These are phyloP conservation scores for Phellinidium pouzarii DNA, from an alignment of 1,284 basidiomycete genomes.

Conservation along the genomic window DNA sequence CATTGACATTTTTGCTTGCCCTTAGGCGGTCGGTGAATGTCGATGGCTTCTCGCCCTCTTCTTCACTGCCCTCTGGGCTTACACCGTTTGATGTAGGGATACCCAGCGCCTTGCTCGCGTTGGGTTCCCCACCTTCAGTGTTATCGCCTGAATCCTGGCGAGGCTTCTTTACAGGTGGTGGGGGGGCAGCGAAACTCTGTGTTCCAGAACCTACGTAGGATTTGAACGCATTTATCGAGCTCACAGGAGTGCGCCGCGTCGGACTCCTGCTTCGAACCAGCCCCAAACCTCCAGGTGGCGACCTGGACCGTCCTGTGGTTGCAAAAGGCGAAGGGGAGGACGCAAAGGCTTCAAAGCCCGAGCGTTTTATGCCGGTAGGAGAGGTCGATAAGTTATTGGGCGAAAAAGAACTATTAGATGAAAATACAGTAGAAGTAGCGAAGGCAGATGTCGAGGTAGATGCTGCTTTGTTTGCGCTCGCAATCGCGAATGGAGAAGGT, in stretches of 20 bases:
- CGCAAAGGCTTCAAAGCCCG: conserved; percentile 60
- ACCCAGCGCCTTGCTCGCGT: background rate
- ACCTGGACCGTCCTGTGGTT: conserved; percentile 41
- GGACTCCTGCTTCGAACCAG: conserved; percentile 46
- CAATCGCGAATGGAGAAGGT: conserved; percentile 15
- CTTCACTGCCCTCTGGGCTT: conserved; percentile 24
- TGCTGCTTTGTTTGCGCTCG: conserved; percentile 5
- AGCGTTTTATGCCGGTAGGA: conserved; percentile 38
- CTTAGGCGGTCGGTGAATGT: conserved; percentile 59
- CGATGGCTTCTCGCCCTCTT: conserved; percentile 28
- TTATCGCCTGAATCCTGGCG: conserved; percentile 18
- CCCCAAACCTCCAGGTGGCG: conserved; percentile 28
- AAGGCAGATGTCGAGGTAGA: conserved; percentile 7
- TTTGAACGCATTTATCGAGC: conserved; percentile 48
- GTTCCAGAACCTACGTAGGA: conserved; percentile 46
- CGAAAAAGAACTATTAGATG: conserved; percentile 27
- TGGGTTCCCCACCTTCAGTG: conserved; percentile 10
- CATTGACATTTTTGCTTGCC: conserved; percentile 34
- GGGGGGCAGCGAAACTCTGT: conserved; percentile 38
- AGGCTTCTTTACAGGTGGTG: conserved; percentile 20
- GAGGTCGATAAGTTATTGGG: conserved; percentile 24
- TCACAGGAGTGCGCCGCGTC: conserved; percentile 32
- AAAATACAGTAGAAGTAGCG: conserved; percentile 19
- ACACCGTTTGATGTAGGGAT: background rate
- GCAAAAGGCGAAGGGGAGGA: conserved; percentile 56